Conservation (phyloP, 2,329 filamentous ascomycete genomes). For the Phyllachora maydis region DNA sequence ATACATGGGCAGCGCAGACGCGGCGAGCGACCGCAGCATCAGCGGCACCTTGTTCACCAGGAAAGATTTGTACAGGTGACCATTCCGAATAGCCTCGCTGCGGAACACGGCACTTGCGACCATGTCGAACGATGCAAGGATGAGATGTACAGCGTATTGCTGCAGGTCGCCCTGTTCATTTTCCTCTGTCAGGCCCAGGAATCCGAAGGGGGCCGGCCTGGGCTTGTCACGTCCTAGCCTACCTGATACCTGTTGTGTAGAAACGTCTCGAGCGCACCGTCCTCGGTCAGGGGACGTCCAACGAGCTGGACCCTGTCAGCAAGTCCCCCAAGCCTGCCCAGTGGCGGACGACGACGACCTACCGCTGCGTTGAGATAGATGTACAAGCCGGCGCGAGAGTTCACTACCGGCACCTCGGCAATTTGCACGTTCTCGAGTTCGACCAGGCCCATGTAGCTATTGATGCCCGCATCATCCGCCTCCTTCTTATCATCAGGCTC, state of each 20-base stretch:
- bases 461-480: conserved; percentile 28
- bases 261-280: conserved; percentile 57
- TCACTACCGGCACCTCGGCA: conserved; percentile 46
- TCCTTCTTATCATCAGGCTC: conserved; percentile 27
- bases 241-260: conserved; percentile 66
- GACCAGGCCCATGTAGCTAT: conserved; percentile 33
- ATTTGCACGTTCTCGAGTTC: conserved; percentile 32
- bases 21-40: conserved; percentile 27
- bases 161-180: conserved; percentile 57
- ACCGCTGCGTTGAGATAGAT: conserved; percentile 70
- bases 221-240: too few species aligned
- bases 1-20: conserved; percentile 39
- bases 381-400: conserved; percentile 66
- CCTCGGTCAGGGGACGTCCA: conserved; percentile 66
- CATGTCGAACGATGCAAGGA: conserved; percentile 76
- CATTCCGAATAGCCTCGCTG: conserved; percentile 30
- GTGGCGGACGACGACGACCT: too few species aligned
- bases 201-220: too few species aligned
- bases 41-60: conserved; percentile 48
- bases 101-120: conserved; percentile 70
- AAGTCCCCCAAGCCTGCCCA: too few species aligned
- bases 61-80: conserved; percentile 67
- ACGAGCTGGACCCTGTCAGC: conserved; percentile 54
- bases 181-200: conserved; percentile 9
- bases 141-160: conserved; percentile 58